phyloP scores from a whole-genome alignment of 2,329 filamentous ascomycete species.

The Colletotrichum eremochloae region DNA sequence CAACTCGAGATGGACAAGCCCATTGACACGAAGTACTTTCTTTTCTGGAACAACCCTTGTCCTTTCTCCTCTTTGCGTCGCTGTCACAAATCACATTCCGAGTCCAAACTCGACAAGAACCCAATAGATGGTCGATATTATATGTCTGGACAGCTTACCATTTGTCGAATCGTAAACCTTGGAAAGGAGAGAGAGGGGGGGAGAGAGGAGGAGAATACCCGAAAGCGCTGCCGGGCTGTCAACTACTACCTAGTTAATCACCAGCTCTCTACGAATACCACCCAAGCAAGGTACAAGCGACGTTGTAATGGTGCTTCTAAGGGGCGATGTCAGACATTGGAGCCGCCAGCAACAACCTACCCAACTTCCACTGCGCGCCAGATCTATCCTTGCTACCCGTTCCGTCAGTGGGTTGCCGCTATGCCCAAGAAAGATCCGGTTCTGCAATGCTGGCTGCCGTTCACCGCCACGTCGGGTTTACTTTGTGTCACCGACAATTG shows the following conservation, averaged over 20 bases:
- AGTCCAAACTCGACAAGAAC: slow-evolving; percentile 29
- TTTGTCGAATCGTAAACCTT: background rate
- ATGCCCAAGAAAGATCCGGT: slow-evolving; percentile 41
- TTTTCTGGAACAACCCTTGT: slow-evolving; percentile 35
- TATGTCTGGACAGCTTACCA: slow-evolving; percentile 1
- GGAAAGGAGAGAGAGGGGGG: background rate
- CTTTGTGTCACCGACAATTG: slow-evolving; percentile 44
- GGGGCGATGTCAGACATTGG: slow-evolving; percentile 24
- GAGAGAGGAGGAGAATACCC: too few relatives aligned
- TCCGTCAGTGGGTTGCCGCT: slow-evolving; percentile 31
- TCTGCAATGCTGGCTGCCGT: slow-evolving; percentile 40
- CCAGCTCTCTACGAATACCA: slow-evolving; percentile 1
- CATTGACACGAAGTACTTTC: slow-evolving; percentile 26
- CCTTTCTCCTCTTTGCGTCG: slow-evolving; percentile 5
- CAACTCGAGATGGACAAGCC: slow-evolving; percentile 37
- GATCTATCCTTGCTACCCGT: slow-evolving; percentile 43
- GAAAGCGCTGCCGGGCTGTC: background rate
- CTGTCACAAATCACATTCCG: slow-evolving; percentile 26
- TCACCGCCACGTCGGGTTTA: slow-evolving; percentile 44
- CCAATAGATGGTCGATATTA: background rate
- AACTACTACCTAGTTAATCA: background rate
- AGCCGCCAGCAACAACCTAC: slow-evolving; percentile 31
- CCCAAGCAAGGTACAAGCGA: slow-evolving; percentile 6
- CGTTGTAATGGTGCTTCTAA: slow-evolving; percentile 4
- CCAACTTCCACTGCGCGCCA: slow-evolving; percentile 33